Evolutionary conservation across 768 basidiomycete genomes (phyloP), one percentile per base, ranked within the genome.

Genomic region (Nevesoporus exiguus): DNA sequence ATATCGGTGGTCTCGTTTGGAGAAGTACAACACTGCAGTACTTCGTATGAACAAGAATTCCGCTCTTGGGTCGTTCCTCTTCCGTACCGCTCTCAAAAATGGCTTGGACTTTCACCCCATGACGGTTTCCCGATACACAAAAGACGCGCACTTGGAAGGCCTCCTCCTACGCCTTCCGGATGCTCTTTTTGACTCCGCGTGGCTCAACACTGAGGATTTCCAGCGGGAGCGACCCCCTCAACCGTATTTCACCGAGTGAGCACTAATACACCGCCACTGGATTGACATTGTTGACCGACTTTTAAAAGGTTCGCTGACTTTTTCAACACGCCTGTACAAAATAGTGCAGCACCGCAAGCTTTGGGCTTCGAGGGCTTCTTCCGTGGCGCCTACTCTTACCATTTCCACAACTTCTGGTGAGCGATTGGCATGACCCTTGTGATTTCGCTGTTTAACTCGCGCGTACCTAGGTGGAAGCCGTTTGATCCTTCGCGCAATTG

Each of bases 41-140:
- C 79, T 99, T 55, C 91, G 87, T 66, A 77, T 99, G 76, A 93
- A 96, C 80, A 94, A 91, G 69, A 83, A 83, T 19, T 94, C 91
- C 5, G 95, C 96, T 8, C 73, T 99, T 17, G 95, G 93, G 29
- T 88, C 86, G 52, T 95, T 98, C 74, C 74, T 99, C 49, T 95
- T 99, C 80, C 84, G 90, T 42, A 96, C 95, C 1, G 94, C 95
- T 14, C 72, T 99, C 59, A 92, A 90, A 75, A 98, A 99, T 63
- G 84, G 84, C 21, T 71, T 98, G 67, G 96, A 98, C 72, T 98
- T 99, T 73, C 97, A 99, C 65, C 96, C 96, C 0, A 95, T 95
- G 91, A 93, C 90, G 0, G 86, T 99, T 34, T 88, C 90, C 39
- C 79, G 83, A 55, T 99, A 99, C 68, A 84, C 87, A 29, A 88